These are phyloP conservation scores for Penicillium canariense DNA, from an alignment of 495 filamentous ascomycete species.

Conservation along the genomic window DNA sequence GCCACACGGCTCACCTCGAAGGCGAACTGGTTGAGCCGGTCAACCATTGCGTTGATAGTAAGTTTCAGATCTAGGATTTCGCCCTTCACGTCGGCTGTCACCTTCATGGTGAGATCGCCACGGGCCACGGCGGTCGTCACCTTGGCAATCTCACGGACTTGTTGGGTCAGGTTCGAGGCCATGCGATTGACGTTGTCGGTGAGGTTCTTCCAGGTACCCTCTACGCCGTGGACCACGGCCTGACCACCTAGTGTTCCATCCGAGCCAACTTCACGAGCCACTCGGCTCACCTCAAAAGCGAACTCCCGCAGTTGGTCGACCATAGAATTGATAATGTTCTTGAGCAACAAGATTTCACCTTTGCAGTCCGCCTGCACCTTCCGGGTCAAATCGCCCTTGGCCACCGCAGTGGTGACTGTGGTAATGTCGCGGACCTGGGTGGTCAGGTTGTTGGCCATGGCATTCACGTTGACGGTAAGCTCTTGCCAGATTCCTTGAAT, in stretches of 20 bases:
- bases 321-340: slow-evolving; percentile 93
- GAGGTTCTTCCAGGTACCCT: slow-evolving; percentile 90
- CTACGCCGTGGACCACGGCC: slow-evolving; percentile 88
- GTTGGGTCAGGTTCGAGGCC: slow-evolving; percentile 72
- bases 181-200: slow-evolving; percentile 96
- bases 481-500: slow-evolving; percentile 94
- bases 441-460: slow-evolving; percentile 86
- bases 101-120: slow-evolving; percentile 87
- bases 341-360: slow-evolving; percentile 84
- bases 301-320: slow-evolving; percentile 90
- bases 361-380: slow-evolving; percentile 90
- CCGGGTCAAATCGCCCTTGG: slow-evolving; percentile 82
- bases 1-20: slow-evolving; percentile 92
- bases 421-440: slow-evolving; percentile 92
- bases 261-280: slow-evolving; percentile 85
- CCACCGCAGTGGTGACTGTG: slow-evolving; percentile 87
- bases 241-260: slow-evolving; percentile 87
- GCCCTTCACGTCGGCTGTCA: slow-evolving; percentile 87
- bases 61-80: slow-evolving; percentile 88
- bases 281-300: slow-evolving; percentile 87
- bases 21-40: slow-evolving; percentile 87
- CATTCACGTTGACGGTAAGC: slow-evolving; percentile 88
- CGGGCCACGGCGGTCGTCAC: slow-evolving; percentile 89
- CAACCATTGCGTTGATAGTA: slow-evolving; percentile 94
- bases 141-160: slow-evolving; percentile 90